These are phyloP conservation scores for Zostera marina DNA, from an alignment of 116 monocot species.

Conservation along the genomic window DNA sequence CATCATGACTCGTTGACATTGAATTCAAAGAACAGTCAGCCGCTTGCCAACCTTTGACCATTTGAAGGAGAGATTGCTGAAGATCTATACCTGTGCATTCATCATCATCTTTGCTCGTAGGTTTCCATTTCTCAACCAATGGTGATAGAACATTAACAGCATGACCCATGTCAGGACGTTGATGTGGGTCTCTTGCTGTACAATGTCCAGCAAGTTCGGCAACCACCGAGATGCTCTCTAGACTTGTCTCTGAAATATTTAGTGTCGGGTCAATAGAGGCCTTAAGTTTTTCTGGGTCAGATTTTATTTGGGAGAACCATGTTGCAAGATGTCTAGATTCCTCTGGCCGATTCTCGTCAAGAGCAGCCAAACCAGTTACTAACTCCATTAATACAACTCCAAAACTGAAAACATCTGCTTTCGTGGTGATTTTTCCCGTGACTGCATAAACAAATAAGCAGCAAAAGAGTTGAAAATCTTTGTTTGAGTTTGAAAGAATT, in stretches of 20 bases:
- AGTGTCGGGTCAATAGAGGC: slow-evolving; percentile 35
- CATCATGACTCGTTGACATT: slow-evolving; percentile 22
- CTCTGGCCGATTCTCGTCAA: slow-evolving; percentile 44
- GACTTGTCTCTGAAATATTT: slow-evolving; percentile 22
- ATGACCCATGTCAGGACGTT: slow-evolving; percentile 74
- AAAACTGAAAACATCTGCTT: slow-evolving; percentile 59
- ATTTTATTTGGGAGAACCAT: slow-evolving; percentile 34
- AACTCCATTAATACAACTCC: slow-evolving; percentile 65
- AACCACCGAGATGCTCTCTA: slow-evolving; percentile 34
- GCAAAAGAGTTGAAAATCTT: neutral
- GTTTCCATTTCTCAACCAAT: slow-evolving; percentile 68
- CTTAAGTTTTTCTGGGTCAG: slow-evolving; percentile 25
- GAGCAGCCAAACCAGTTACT: slow-evolving; percentile 43
- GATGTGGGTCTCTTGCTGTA: slow-evolving; percentile 46
- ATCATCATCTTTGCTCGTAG: slow-evolving; percentile 25
- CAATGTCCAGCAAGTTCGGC: slow-evolving; percentile 75
- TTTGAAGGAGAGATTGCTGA: slow-evolving; percentile 43
- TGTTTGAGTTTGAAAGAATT: too few species aligned
- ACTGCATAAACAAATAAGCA: slow-evolving; percentile 17
- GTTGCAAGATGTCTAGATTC: slow-evolving; percentile 36
- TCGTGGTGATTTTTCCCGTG: slow-evolving; percentile 68
- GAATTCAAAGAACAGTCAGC: slow-evolving; percentile 17
- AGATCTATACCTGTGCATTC: slow-evolving; percentile 49
- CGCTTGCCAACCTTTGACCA: slow-evolving; percentile 66
- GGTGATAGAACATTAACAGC: slow-evolving; percentile 50